Evolutionary conservation across 2,329 filamentous ascomycete genomes (phyloP), one percentile per base, ranked within the genome.

Genomic region (Sodiomyces alkalinus): DNA sequence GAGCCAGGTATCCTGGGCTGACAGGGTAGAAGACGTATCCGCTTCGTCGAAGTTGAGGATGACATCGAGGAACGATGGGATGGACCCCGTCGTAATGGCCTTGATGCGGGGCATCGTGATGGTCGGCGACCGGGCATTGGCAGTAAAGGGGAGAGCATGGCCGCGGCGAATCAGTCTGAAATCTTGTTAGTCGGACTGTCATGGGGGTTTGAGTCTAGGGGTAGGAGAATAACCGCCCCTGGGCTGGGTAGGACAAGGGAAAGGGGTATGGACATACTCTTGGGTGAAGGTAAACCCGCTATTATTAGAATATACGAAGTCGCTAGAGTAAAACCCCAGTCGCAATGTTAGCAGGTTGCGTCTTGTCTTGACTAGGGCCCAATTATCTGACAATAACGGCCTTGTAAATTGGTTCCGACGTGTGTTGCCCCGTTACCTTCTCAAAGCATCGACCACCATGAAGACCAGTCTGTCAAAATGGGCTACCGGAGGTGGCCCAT

Each of bases 81-180:
- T 90, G 2, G 87, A 94, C 35, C 90, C 90, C 2, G 90, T 96
- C 1, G 90, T 98, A 38, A 98, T 85, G 27, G 90, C 85, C 57
- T 98, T 98, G 44, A 98, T 75, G 36, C 87, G 76, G 22, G 90
- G 90, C 90, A 98, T 96, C 12, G 90, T 98, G 36, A 98, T 87
- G 6, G 90, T 98, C 2, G 90, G 90, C 28, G 92, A 85, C n/a
- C 82, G 80, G 12, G 90, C 90, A 64, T 93, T 80, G 19, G 87
- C 87, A 18, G 90, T 98, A 49, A 92, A 98, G 3, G 90, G 90
- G 20, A 96, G 62, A 6, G 90, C 92, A 33, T 68, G 67, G 33
- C 87, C 87, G 52, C 74, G 64, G 44, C 77, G 72, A 47, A 96
- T 92, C 39, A 96, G 64, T 41, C 83, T 92, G 45, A 14, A n/a